Conservation (phyloP, 2,329 filamentous ascomycete species). For the Fusarium brevicatenulatum region DNA sequence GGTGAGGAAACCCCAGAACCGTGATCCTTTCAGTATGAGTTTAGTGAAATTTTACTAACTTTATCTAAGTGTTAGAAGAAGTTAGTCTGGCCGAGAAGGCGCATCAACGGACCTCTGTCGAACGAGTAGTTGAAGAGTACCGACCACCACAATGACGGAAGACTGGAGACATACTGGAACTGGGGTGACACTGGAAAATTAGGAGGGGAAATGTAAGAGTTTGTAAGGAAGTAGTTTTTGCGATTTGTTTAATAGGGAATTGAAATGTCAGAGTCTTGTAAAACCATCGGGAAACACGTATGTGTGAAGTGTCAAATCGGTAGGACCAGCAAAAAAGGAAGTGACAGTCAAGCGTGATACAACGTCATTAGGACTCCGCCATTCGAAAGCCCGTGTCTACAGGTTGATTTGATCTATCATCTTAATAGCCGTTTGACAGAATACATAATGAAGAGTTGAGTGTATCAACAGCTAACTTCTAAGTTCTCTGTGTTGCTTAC, state of each 20-base stretch:
- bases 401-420: accelerated
- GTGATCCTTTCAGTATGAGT: too few relatives aligned
- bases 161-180: background rate
- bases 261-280: background rate
- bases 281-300: accelerated
- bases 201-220: background rate
- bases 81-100: too few relatives aligned
- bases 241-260: background rate
- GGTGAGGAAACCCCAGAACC: too few relatives aligned
- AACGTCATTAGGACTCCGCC: accelerated
- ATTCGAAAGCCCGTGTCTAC: accelerated
- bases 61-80: too few relatives aligned
- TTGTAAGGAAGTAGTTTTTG: background rate
- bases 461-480: accelerated
- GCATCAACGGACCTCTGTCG: too few relatives aligned
- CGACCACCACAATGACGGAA: background rate
- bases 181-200: too few relatives aligned
- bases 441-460: background rate
- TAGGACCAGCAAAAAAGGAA: too few relatives aligned
- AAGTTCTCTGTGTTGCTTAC: background rate
- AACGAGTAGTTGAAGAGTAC: background rate
- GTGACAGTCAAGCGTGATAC: background rate
- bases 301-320: background rate
- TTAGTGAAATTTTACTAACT: too few relatives aligned
- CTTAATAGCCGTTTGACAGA: accelerated